Evolutionary conservation across 2,329 filamentous ascomycete species (phyloP), one percentile per base, ranked within the genome.

Genomic region (Arthrobotrys entomopaga): DNA sequence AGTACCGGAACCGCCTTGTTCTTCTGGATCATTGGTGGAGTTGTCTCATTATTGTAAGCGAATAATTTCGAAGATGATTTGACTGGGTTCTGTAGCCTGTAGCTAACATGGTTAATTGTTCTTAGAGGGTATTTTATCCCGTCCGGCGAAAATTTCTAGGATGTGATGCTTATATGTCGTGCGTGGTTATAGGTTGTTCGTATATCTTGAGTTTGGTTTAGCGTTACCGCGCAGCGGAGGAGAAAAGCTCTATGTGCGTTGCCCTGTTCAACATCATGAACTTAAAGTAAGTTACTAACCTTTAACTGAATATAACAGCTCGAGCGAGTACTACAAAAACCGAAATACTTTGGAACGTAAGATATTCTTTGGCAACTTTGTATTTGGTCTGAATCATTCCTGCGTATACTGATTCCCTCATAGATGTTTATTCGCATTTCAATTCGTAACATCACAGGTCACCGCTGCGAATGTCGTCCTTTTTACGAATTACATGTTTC

Each of bases 151-250:
- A 11, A 19, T 29, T n/a, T 29, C 46, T 48, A 20, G 10, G 19
- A 59, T 40, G 22, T 20, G 7, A 54, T 49, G 60, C 67, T 72
- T 16, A 72, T 46, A 26, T 29, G 42, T 65, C 29, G 56, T 24
- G 10, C 8, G 16, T 72, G 11, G n/a, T n/a, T 34, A 49, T 20
- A 87, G 87, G 16, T 82, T 89, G 11, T 85, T 84, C 66, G 86
- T 90, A 4, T 89, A 86, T 79, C 84, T 89, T 57, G 88, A 89
- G 77, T 89, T 88, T 76, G 87, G 87, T 16, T 83, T 87, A 2
- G 86, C 86, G 3, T 87, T 89, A 43, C 87, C 87, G 3, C 83
- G 85, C 38, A 88, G 86, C 15, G 87, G 88, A 15, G 88, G 87
- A 20, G 87, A 89, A 76, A 89, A 89, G 82, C 87, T 88, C 7